These are phyloP conservation scores for Tricholoma terreum DNA, from an alignment of 768 basidiomycete species.

Conservation along the genomic window DNA sequence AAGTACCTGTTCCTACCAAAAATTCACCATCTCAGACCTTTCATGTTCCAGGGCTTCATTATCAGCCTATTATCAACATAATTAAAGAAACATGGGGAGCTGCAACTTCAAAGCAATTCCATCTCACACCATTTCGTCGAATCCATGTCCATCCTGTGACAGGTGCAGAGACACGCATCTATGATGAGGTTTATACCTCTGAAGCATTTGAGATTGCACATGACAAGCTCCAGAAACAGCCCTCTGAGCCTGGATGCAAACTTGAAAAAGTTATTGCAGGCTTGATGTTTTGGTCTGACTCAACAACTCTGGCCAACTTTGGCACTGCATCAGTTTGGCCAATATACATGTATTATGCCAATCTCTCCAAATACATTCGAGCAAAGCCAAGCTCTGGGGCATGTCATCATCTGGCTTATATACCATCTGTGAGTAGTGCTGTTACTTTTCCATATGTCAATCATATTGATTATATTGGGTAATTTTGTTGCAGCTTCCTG, in stretches of 20 bases:
- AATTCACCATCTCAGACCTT: constrained; percentile 19
- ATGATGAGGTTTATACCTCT: constrained; percentile 16
- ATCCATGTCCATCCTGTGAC: constrained; percentile 6
- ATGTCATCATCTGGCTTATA: constrained; percentile 6
- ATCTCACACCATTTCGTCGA: constrained; percentile 20
- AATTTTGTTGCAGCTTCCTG: constrained; percentile 13
- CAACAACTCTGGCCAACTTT: constrained; percentile 25
- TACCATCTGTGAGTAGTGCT: constrained; percentile 1
- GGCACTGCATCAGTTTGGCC: constrained; percentile 24
- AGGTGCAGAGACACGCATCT: not conserved
- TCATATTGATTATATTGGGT: too few species aligned
- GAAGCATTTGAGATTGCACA: constrained; percentile 12
- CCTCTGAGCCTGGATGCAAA: constrained; percentile 9
- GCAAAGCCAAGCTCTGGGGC: constrained; percentile 4
- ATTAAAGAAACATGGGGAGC: constrained; percentile 18
- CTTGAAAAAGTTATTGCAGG: constrained; percentile 14
- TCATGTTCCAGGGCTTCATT: constrained; percentile 19
- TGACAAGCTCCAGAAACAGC: constrained; percentile 1
- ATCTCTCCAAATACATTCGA: constrained; percentile 21
- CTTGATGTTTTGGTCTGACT: constrained; percentile 28
- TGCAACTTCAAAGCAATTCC: constrained; percentile 4
- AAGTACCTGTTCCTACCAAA: too few species aligned
- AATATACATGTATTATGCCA: constrained; percentile 19
- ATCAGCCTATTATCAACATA: constrained; percentile 19
- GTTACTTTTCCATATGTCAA: too few species aligned